Percentiles rank a stretch among this genome's conserved stretches.
Conservation (phyloP, 257 asterid species). For the Petrea volubilis region DNA sequence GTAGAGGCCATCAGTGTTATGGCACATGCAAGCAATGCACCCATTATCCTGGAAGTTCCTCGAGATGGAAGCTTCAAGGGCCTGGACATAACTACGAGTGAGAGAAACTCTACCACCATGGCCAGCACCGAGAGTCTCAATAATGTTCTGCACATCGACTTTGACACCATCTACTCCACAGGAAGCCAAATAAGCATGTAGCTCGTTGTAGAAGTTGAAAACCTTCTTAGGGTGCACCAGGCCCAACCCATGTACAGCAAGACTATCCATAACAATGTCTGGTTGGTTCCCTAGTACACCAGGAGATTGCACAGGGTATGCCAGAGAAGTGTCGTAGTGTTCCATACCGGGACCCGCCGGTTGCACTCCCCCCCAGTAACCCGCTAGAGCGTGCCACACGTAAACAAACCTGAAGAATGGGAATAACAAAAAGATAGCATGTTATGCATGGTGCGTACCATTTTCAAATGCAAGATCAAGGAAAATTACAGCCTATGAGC, state of each 20-base stretch:
- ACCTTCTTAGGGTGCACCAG: slow-evolving; percentile 89
- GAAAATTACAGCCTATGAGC: not conserved
- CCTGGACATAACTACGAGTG: slow-evolving; percentile 87
- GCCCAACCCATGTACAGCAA: slow-evolving; percentile 90
- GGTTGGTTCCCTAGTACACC: slow-evolving; percentile 96
- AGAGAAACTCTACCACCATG: slow-evolving; percentile 95
- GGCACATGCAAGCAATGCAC: slow-evolving; percentile 97
- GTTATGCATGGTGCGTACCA: not conserved
- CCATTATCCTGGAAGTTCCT: slow-evolving; percentile 83
- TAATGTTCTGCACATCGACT: slow-evolving; percentile 96
- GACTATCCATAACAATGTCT: slow-evolving; percentile 94
- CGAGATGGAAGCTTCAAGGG: slow-evolving; percentile 86
- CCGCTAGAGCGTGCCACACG: slow-evolving; percentile 97
- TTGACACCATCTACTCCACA: slow-evolving; percentile 98
- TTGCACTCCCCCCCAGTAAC: slow-evolving; percentile 98
- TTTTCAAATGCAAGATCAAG: not conserved
- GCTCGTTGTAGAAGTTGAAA: slow-evolving; percentile 89
- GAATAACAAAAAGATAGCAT: not conserved
- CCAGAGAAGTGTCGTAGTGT: slow-evolving; percentile 82
- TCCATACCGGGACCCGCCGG: slow-evolving; percentile 87
- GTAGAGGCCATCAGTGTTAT: slow-evolving; percentile 89
- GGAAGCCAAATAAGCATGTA: slow-evolving; percentile 85
- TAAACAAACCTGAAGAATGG: slow-evolving; percentile 55
- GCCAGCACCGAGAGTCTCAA: slow-evolving; percentile 97
- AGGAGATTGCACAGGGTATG: slow-evolving; percentile 89